Percentiles rank a stretch among this genome's conserved stretches.
phyloP scores from a whole-genome alignment of 1,139 yeast species.

The Debaryomyces psychrophilus region DNA sequence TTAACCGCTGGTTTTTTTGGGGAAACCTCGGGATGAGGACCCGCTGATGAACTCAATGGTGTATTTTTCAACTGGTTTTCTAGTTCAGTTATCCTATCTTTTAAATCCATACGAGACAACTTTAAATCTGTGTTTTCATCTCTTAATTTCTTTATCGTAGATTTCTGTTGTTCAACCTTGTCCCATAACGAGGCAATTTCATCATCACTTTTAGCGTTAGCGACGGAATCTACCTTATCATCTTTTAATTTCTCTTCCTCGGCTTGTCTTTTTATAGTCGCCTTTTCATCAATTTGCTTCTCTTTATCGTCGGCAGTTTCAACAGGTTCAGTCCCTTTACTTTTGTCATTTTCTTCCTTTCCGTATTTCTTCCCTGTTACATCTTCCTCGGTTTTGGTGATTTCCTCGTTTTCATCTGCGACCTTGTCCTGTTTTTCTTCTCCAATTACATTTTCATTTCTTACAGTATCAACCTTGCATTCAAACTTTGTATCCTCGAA shows the following conservation, averaged over 20 bases:
- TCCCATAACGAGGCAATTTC: constrained; percentile 32
- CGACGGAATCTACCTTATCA: constrained; percentile 3
- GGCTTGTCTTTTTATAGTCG: constrained; percentile 10
- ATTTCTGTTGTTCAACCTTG: constrained; percentile 35
- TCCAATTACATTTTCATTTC: background rate
- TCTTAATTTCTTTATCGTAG: constrained; percentile 41
- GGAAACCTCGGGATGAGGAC: constrained; percentile 13
- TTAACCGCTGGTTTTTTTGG: constrained; percentile 16
- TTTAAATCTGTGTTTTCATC: constrained; percentile 51
- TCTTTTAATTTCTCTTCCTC: constrained; percentile 10
- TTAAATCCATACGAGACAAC: constrained; percentile 50
- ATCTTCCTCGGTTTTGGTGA: background rate
- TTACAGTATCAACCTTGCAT: background rate
- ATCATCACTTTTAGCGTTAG: constrained; percentile 21
- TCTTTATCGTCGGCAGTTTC: constrained; percentile 10
- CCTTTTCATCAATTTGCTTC: constrained; percentile 12
- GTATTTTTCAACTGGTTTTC: constrained; percentile 23
- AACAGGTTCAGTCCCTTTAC: constrained; percentile 12
- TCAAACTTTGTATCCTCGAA: constrained; percentile 3
- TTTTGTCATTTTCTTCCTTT: constrained; percentile 18
- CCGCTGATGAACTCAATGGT: constrained; percentile 5
- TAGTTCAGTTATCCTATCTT: constrained; percentile 35
- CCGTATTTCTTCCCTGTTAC: constrained; percentile 16
- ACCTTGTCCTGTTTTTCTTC: background rate
- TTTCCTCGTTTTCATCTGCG: constrained; percentile 2